Evolutionary conservation across 495 filamentous ascomycete species (phyloP), one percentile per base, ranked within the genome.

Genomic region (Aspergillus kassunensis): DNA sequence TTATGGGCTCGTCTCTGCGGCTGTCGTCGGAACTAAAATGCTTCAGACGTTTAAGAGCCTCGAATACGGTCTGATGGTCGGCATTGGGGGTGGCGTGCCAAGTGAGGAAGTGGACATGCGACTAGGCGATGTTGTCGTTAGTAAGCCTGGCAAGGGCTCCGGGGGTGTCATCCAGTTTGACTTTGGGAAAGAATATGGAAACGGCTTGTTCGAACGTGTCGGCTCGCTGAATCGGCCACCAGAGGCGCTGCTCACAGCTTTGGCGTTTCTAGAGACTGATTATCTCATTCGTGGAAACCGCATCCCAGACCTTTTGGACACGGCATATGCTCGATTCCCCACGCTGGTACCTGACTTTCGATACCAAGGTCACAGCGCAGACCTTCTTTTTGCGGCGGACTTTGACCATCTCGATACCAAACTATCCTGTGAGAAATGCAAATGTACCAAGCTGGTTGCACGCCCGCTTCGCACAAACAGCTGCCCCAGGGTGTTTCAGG

Each of bases 101-200:
- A 54, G 29, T 20, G 25, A 40, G 9, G 51, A 44, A 30, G 34
- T 44, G 15, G 62, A 68, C 53, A 63, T 72, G 18, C 62, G 65
- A 8, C 61, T 73, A 1, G 69, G 70, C n/a, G 67, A 72, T 59
- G 51, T 72, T 6, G 67, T 72, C 1, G 58, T 72, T 15, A 66
- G 69, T 27, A 45, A 57, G 16, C 60, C 65, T 16, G 40, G 21
- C 12, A 33, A 43, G 6, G 34, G 16, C 0, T 39, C 49, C 9
- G 54, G 64, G 11, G 67, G 66, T 0, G 63, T 63, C 2, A 18
- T 46, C 5, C 66, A 70, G 45, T 72, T 67, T 52, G 65, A 72
- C 29, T 63, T 63, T 42, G 75, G 73, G 3, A 78, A 76, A 27
- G 24, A 27, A 9, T 27, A 27, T 27, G 24, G 24, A 27, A 27